Base-by-base conservation (phyloP, 192 early-diverging fungal genomes). In the Linderina pennispora region DNA sequence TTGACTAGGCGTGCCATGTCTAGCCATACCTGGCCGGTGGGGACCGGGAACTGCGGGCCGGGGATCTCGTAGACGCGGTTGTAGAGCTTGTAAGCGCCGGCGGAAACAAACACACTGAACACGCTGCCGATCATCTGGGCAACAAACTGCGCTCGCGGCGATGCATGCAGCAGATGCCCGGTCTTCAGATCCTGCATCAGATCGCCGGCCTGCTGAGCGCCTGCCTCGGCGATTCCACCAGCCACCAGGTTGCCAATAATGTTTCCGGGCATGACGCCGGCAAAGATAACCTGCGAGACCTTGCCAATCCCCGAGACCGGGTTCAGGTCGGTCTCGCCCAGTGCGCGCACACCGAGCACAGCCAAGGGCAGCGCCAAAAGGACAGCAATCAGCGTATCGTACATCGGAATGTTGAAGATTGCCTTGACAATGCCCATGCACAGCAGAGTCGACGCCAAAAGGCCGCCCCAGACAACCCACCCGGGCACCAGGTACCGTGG, bases 151-250 rank as follows among this genome's bases (percentile, higher is more conserved):
- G 90, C 82, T 35, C 81, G 78, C 4, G 90, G 90, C 0, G 86
- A 87, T 10, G 90, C 90, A 22, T 78, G 77, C 33, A 92, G 72
- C 19, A 92, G 35, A 44, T 92, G 87, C 5, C 90, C 90, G 5
- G 90, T 92, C 48, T 92, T 92, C 28, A 92, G 59, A 57, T 92
- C 90, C 51, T 80, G 78, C 77, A 86, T 84, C 53, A 88, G 64
- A 43, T 89, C 87, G 47, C 81, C 84, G 9, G 80, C 76, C 55
- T 82, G 82, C 53, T 82, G 80, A 17, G 79, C 78, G 6, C 80
- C 86, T 15, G 84, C 82, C 45, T 85, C 86, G 13, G 88, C 85
- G 40, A 90, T 80, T 8, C 83, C 80, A 34, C 88, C 88, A 18
- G 85, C 82, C 40, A 89, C 76, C 53, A 91, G 46, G 72, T 91